phyloP scores from a whole-genome alignment of 1,284 basidiomycete species.

The Rhodotorula sp. region DNA sequence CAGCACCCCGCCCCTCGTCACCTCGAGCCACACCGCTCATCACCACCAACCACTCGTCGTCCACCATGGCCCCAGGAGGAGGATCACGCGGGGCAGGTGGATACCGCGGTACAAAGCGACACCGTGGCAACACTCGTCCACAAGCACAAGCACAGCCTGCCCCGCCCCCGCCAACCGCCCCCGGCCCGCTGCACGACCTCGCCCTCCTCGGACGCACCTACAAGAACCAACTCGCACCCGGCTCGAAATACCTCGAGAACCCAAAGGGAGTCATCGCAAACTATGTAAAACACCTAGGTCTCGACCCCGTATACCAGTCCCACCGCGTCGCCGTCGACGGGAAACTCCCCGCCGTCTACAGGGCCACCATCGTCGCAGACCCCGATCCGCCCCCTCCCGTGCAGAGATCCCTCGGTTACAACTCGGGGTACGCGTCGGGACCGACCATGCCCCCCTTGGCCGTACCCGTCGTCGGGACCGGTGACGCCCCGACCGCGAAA shows the following conservation, averaged over 20 bases:
- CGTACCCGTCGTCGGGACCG: constrained; percentile 50
- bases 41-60: too few relatives aligned
- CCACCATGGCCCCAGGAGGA: too few relatives aligned
- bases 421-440: constrained; percentile 4
- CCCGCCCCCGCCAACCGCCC: neutral
- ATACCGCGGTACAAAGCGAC: neutral
- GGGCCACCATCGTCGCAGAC: constrained; percentile 35
- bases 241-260: constrained; percentile 20
- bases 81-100: neutral
- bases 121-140: neutral
- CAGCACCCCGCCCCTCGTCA: too few relatives aligned
- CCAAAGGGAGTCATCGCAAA: constrained; percentile 32
- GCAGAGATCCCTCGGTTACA: neutral
- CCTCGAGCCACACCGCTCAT: too few relatives aligned
- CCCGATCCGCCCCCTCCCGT: constrained; percentile 27
- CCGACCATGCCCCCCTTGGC: constrained; percentile 28
- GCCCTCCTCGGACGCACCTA: constrained; percentile 3
- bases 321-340: constrained; percentile 16
- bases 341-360: neutral
- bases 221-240: neutral
- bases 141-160: neutral
- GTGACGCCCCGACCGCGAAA: constrained; percentile 68
- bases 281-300: constrained; percentile 9
- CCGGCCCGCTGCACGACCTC: constrained; percentile 13
- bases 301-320: constrained; percentile 15